Conservation (phyloP, 2,329 filamentous ascomycete species). For the Emmonsia crescens region DNA sequence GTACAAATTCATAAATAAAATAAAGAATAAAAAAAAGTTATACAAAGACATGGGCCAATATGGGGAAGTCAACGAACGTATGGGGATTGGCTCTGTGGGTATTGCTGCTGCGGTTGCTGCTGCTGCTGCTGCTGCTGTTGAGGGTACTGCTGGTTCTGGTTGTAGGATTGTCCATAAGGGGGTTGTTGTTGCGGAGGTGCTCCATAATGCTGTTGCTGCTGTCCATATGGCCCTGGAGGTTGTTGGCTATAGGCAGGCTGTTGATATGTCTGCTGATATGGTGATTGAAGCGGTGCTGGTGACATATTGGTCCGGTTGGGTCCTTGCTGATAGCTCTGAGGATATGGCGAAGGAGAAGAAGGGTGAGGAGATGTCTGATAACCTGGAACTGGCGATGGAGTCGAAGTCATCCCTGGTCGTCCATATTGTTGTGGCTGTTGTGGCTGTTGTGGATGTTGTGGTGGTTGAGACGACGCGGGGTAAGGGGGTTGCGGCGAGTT, state of each 20-base stretch:
- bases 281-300: slow-evolving; percentile 14
- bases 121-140: slow-evolving; percentile 24
- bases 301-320: slow-evolving; percentile 21
- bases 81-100: slow-evolving; percentile 9
- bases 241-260: slow-evolving; percentile 32
- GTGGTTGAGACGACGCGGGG: slow-evolving; percentile 23
- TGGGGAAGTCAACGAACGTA: slow-evolving; percentile 16
- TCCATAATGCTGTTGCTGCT: slow-evolving; percentile 26
- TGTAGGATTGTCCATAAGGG: slow-evolving; percentile 23
- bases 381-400: slow-evolving; percentile 17
- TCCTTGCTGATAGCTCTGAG: slow-evolving; percentile 32
- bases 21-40: not conserved
- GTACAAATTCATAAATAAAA: not conserved
- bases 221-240: slow-evolving; percentile 27
- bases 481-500: slow-evolving; percentile 28
- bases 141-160: slow-evolving; percentile 24
- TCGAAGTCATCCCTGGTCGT: slow-evolving; percentile 22
- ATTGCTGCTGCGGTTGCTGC: slow-evolving; percentile 23
- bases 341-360: slow-evolving; percentile 9
- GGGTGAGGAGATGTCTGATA: slow-evolving; percentile 12
- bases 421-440: slow-evolving; percentile 18
- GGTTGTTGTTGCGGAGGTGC: slow-evolving; percentile 19
- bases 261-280: slow-evolving; percentile 18
- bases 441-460: slow-evolving; percentile 24
- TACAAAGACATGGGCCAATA: not conserved